Base-by-base conservation (phyloP, 495 filamentous ascomycete species). In the Cryomyces minteri region DNA sequence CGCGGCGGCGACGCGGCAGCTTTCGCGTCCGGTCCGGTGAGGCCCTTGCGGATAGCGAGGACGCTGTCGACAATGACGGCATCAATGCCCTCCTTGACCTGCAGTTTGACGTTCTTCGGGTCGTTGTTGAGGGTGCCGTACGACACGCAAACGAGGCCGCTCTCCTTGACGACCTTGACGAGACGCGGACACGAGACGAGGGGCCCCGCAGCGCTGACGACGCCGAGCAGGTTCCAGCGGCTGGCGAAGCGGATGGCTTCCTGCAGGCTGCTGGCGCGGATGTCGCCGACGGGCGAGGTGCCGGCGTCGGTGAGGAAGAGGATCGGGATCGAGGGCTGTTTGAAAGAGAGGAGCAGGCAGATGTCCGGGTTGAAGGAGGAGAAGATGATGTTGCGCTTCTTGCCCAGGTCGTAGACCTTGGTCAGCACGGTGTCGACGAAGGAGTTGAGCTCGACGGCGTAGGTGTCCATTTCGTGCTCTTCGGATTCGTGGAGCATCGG, bases 331-430 rank as follows among this genome's bases (percentile, higher is more conserved):
- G 79, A 88, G 1, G 90, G 88, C 64, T 85, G 92, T 68, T 99
- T 99, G 70, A 94, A 88, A 46, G 82, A 88, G 38, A 96, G 66
- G 49, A 94, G 69, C 18, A 99, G 69, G 55, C 92, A 99, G 34
- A 96, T 84, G 47, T 96, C 92, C 5, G 92, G 92, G 62, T 94
- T 90, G 68, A 99, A 99, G 52, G 78, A 84, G 47, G 81, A 88
- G 67, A 99, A 99, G 48, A 96, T 82, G 60, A 96, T 77, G 58
- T 93, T 82, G 4, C 92, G 72, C 44, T 74, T 72, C 43, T 72
- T 71, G 32, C 73, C 77, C 10, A 78, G 56, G 48, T 82, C 77
- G 54, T 95, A 95, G 7, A 94, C 88, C 58, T 82, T 88, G 28
- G 66, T 73, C 4, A 99, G 69, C 7, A 99, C 81, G 4, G 84